These are phyloP conservation scores for Martiniozyma abietophila DNA, from an alignment of 805 yeast genomes.

Conservation along the genomic window DNA sequence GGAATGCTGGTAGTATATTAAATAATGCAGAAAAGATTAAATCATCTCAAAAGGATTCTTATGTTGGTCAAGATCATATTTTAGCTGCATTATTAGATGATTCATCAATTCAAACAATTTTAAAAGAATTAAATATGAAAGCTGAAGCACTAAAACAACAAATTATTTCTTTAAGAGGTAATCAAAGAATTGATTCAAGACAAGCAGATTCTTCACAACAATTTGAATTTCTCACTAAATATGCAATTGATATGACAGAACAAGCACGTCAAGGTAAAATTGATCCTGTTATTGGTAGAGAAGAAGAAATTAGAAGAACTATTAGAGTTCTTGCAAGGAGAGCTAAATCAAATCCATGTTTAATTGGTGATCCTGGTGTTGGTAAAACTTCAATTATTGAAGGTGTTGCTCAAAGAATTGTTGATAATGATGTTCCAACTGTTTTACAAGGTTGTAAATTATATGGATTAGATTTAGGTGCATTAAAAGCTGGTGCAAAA, in stretches of 20 bases:
- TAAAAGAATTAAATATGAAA: slow-evolving; percentile 65
- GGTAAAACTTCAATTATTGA: slow-evolving; percentile 98
- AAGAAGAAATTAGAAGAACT: slow-evolving; percentile 93
- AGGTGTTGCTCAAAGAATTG: slow-evolving; percentile 96
- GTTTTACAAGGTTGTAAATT: slow-evolving; percentile 74
- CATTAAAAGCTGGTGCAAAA: slow-evolving; percentile 97
- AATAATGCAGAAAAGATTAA: slow-evolving; percentile 69
- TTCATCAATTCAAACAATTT: slow-evolving; percentile 52
- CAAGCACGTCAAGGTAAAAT: slow-evolving; percentile 89
- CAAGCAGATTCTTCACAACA: slow-evolving; percentile 85
- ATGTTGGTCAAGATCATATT: slow-evolving; percentile 90
- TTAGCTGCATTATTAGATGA: slow-evolving; percentile 81
- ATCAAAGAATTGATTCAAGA: slow-evolving; percentile 84
- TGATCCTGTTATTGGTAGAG: slow-evolving; percentile 98
- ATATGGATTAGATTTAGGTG: slow-evolving; percentile 88
- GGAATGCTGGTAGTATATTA: slow-evolving; percentile 67
- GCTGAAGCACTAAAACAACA: slow-evolving; percentile 68
- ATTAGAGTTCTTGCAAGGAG: slow-evolving; percentile 95
- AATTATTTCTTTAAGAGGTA: slow-evolving; percentile 75
- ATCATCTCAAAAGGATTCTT: slow-evolving; percentile 82
- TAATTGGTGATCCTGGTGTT: slow-evolving; percentile 98
- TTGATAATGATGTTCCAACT: slow-evolving; percentile 91
- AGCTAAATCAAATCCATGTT: slow-evolving; percentile 91
- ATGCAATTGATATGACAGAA: slow-evolving; percentile 90
- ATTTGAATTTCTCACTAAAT: slow-evolving; percentile 77